Evolutionary conservation across 129 eudicot genomes (phyloP).

Genomic region (Flaveria sonorensis): DNA sequence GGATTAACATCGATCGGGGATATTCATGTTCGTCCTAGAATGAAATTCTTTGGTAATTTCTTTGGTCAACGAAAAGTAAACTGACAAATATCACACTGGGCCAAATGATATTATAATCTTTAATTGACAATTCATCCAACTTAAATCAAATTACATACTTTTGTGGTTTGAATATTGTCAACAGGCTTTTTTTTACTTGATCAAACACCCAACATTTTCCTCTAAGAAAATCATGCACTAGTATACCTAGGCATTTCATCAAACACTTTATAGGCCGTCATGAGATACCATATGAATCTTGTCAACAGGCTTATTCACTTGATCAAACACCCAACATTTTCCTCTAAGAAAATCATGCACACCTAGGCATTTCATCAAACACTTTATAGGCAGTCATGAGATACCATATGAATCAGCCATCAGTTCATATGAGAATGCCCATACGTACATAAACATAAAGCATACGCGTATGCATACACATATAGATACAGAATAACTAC

Average conservation of each 20-base stretch:
- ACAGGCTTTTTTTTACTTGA: background rate
- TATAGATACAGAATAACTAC: no score
- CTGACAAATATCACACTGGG: background rate
- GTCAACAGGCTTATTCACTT: no score
- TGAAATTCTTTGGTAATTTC: background rate
- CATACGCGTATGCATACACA: no score
- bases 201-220: background rate
- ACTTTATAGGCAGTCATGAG: no score
- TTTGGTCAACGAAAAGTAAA: background rate
- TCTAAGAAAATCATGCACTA: background rate
- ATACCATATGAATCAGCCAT: background rate
- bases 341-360: background rate
- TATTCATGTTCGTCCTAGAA: background rate
- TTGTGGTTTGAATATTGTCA: background rate
- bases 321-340: no score
- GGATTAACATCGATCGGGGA: no score
- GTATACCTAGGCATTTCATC: no score
- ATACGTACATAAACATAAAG: no score
- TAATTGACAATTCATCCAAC: background rate
- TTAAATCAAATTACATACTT: background rate
- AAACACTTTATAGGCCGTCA: no score
- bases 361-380: no score
- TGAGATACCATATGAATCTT: no score
- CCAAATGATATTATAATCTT: background rate
- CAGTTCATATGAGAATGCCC: no score